phyloP scores from a whole-genome alignment of 164 flowering plant species.

The Piper betle region DNA sequence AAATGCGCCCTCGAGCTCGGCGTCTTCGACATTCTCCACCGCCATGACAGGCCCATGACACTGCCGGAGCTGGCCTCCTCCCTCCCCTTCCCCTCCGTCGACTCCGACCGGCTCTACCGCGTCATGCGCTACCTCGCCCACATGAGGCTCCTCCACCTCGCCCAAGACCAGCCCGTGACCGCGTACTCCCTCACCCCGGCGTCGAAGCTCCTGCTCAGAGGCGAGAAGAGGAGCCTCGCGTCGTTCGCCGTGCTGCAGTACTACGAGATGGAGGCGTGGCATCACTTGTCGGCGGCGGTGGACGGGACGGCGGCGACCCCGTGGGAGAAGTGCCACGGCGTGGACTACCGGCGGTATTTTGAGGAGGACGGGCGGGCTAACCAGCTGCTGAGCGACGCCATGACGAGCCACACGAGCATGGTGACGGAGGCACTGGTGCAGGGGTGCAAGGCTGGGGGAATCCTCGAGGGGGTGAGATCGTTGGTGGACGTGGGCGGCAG shows the following conservation, averaged over 20 bases:
- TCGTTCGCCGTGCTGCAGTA: constrained; percentile 3
- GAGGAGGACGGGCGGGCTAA: not conserved
- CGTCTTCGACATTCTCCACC: constrained; percentile 32
- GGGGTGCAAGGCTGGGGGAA: constrained; percentile 7
- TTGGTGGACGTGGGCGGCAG: constrained; percentile 9
- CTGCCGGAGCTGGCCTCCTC: constrained; percentile 16
- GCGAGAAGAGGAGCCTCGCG: constrained; percentile 5
- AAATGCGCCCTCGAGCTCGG: constrained; percentile 39
- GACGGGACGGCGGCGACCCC: constrained; percentile 15
- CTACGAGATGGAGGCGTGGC: constrained; percentile 7
- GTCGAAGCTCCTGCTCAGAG: constrained; percentile 1
- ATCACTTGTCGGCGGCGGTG: not conserved
- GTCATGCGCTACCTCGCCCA: constrained; percentile 37
- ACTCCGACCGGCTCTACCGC: constrained; percentile 23
- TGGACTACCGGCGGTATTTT: not conserved
- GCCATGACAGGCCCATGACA: constrained; percentile 23
- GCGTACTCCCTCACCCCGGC: constrained; percentile 2
- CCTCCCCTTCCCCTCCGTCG: constrained; percentile 12
- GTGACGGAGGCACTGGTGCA: constrained; percentile 4
- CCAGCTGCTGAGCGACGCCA: constrained; percentile 6
- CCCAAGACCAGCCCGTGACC: not conserved
- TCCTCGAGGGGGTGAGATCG: constrained; percentile 3
- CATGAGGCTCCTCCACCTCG: constrained; percentile 17
- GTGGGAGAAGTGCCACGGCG: constrained; percentile 24
- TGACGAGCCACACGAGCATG: constrained; percentile 6